Conservation (phyloP, 169 alveolate species). For the Plasmodium knowlesi region DNA sequence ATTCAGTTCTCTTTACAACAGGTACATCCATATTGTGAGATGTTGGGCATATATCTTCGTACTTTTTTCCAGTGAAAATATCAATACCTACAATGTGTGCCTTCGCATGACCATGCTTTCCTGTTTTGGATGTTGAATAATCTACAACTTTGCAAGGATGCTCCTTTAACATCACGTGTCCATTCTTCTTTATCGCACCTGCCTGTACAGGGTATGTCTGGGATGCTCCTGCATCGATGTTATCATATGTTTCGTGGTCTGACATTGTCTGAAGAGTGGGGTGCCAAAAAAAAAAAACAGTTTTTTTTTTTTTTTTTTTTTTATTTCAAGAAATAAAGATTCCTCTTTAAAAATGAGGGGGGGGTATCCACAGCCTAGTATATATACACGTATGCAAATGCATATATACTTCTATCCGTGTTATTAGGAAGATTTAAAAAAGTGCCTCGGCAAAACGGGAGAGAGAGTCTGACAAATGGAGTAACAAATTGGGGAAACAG, state of each 20-base stretch:
- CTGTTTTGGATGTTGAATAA: constrained; percentile 97
- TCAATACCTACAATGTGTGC: constrained; percentile 98
- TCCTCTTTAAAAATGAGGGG: not conserved
- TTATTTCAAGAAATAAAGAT: not conserved
- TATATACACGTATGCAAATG: not conserved
- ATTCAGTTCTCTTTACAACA: constrained; percentile 93
- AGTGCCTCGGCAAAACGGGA: not conserved
- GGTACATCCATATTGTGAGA: constrained; percentile 99
- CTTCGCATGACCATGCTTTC: constrained; percentile 99
- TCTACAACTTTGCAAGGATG: constrained; percentile 98
- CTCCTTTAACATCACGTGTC: constrained; percentile 97
- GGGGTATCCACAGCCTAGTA: not conserved
- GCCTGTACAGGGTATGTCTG: constrained; percentile 96
- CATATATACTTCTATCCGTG: not conserved
- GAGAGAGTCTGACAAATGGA: not conserved
- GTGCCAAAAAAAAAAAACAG: not conserved
- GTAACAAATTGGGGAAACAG: not conserved
- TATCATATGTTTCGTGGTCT: constrained; percentile 85
- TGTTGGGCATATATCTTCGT: constrained; percentile 98
- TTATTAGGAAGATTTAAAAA: not conserved
- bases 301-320: too few relatives aligned
- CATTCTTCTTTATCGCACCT: constrained; percentile 97
- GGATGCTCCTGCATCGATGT: constrained; percentile 96
- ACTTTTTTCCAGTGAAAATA: constrained; percentile 97
- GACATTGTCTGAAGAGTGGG: constrained; percentile 28